A percentile compares a stretch with the other conserved stretches of the same genome.
These are phyloP conservation scores for Penicillium rolfsii DNA, from an alignment of 2,329 filamentous ascomycete species.

Conservation along the genomic window DNA sequence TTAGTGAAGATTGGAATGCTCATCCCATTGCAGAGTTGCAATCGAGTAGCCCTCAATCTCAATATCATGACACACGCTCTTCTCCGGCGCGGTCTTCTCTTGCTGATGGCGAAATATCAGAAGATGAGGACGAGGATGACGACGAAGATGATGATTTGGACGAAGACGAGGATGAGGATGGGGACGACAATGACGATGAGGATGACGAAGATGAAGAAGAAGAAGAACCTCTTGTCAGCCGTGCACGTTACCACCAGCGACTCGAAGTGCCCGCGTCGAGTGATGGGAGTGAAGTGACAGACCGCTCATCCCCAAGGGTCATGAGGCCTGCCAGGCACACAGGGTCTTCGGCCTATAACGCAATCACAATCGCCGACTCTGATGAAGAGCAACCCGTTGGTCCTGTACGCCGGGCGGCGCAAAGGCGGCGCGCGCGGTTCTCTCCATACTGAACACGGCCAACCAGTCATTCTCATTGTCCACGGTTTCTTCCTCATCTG, in stretches of 20 bases:
- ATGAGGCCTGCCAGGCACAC: conserved; percentile 7
- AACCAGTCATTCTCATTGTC: not conserved
- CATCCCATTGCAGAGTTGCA: not conserved
- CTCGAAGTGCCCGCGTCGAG: conserved; percentile 3
- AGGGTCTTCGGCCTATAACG: conserved; percentile 19
- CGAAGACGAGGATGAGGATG: not conserved
- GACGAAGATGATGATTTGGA: not conserved
- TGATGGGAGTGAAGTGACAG: conserved; percentile 17
- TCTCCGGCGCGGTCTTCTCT: conserved; percentile 5
- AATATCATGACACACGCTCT: conserved; percentile 4
- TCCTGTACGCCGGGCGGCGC: conserved; percentile 26
- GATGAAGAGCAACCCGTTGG: conserved; percentile 33
- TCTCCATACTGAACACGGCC: conserved; percentile 25
- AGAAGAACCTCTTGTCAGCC: conserved; percentile 4
- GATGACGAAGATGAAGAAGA: conserved; percentile 1
- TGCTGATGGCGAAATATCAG: not conserved
- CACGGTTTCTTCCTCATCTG: conserved; percentile 2
- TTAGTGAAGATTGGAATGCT: not conserved
- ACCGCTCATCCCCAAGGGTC: conserved; percentile 19
- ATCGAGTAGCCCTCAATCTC: conserved; percentile 1
- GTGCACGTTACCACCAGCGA: not conserved
- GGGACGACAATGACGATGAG: not conserved
- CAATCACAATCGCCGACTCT: conserved; percentile 29
- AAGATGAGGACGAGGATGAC: conserved; percentile 1
- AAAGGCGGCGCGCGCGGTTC: conserved; percentile 24